Evolutionary conservation across 2,329 filamentous ascomycete genomes (phyloP).

Genomic region (Aspergillus sojae): DNA sequence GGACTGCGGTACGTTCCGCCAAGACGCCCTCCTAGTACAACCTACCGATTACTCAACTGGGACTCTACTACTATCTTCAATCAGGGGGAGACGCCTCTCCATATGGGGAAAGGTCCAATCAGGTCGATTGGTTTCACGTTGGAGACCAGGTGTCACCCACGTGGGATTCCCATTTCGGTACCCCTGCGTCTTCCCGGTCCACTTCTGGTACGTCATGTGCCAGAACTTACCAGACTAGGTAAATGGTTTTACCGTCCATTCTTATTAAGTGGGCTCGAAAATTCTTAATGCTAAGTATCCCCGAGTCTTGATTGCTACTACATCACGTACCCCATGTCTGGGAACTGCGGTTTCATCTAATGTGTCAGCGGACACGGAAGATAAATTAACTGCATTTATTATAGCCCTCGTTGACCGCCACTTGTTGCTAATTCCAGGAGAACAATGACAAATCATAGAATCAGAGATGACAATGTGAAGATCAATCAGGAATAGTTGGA

Average conservation of each 20-base stretch:
- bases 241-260: background rate
- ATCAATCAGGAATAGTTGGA: background rate
- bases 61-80: background rate
- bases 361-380: background rate
- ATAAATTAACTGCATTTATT: background rate
- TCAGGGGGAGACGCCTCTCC: background rate
- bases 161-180: conserved; percentile 1
- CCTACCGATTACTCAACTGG: background rate
- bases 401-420: background rate
- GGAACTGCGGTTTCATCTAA: background rate
- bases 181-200: background rate
- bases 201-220: background rate
- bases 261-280: background rate
- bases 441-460: background rate
- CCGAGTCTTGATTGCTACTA: no score
- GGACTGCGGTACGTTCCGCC: background rate
- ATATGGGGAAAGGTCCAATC: background rate
- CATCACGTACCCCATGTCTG: background rate
- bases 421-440: background rate
- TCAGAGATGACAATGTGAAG: background rate
- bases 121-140: background rate
- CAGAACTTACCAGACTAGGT: background rate
- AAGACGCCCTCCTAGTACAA: background rate
- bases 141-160: conserved; percentile 1
- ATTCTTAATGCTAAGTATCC: background rate